Conservation (phyloP, 805 yeast genomes). For the Saccharomycopsis capsularis region DNA sequence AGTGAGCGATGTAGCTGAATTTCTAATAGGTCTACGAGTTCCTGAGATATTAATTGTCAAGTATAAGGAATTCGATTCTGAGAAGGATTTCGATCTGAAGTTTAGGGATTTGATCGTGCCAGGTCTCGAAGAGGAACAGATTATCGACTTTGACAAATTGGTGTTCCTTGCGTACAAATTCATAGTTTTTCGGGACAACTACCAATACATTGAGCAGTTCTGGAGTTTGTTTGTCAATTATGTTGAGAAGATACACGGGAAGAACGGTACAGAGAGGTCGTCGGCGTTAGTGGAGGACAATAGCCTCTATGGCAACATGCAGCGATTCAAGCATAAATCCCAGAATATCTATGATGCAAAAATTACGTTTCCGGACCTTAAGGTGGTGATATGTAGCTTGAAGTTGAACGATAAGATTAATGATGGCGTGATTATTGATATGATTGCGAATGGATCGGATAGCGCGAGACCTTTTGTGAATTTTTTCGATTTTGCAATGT, state of each 20-base stretch:
- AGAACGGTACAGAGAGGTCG: background rate
- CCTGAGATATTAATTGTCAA: slow-evolving; percentile 9
- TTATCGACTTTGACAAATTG: slow-evolving; percentile 18
- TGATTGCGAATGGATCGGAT: slow-evolving; percentile 18
- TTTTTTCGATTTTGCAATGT: slow-evolving; percentile 15
- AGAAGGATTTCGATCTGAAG: background rate
- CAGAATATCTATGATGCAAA: slow-evolving; percentile 1
- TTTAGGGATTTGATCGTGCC: slow-evolving; percentile 10
- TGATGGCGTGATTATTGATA: slow-evolving; percentile 19
- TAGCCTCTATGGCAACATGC: background rate
- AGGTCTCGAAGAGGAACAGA: slow-evolving; percentile 16
- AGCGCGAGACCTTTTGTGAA: slow-evolving; percentile 11
- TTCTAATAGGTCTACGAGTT: slow-evolving; percentile 8
- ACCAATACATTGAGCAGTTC: slow-evolving; percentile 12
- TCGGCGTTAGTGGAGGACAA: background rate
- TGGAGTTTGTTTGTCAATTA: slow-evolving; percentile 15
- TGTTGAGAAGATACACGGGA: background rate
- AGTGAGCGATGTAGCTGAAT: slow-evolving; percentile 5
- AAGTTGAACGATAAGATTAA: slow-evolving; percentile 11
- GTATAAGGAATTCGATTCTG: background rate
- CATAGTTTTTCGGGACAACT: slow-evolving; percentile 12
- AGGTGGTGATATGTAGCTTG: slow-evolving; percentile 8
- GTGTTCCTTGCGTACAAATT: slow-evolving; percentile 11
- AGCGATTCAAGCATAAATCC: background rate
- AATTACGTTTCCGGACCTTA: slow-evolving; percentile 17